A percentile compares a stretch with the other conserved stretches of the same genome.
phyloP scores from a whole-genome alignment of 768 basidiomycete genomes.

The Tricholoma matsutake region DNA sequence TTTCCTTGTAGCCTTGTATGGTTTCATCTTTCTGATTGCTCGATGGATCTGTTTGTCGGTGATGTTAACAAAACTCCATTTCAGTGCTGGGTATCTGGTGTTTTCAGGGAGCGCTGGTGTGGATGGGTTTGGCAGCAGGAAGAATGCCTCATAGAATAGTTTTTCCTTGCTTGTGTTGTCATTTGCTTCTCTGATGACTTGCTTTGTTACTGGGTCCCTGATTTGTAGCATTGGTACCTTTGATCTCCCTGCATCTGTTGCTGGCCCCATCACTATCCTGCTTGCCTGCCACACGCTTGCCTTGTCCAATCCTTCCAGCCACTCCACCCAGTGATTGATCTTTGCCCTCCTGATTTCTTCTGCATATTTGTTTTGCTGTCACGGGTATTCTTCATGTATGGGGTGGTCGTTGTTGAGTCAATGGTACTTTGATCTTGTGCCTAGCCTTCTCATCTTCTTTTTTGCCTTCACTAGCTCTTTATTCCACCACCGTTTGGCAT shows the following conservation, averaged over 20 bases:
- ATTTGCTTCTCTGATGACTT: too few species aligned
- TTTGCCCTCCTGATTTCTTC: background rate
- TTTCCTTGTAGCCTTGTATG: background rate
- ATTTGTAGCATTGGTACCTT: too few species aligned
- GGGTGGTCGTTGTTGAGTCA: background rate
- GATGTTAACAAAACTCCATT: background rate
- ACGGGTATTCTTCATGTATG: background rate
- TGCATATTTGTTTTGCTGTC: background rate
- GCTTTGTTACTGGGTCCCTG: too few species aligned
- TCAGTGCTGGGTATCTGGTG: background rate
- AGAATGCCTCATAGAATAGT: background rate
- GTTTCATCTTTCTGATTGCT: too few species aligned
- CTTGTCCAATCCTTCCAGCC: too few species aligned
- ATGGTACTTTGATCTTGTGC: background rate
- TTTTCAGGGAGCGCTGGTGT: background rate
- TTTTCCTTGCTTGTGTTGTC: too few species aligned
- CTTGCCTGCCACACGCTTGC: background rate
- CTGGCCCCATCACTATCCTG: background rate
- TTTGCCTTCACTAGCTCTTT: constrained; percentile 3
- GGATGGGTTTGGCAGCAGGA: background rate
- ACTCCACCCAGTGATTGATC: too few species aligned
- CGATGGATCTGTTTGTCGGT: background rate
- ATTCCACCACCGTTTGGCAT: constrained; percentile 17
- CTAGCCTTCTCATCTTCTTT: too few species aligned
- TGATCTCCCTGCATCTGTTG: too few species aligned